Percentiles rank a stretch among this genome's conserved stretches.
Conservation (phyloP, 2,329 filamentous ascomycete genomes). For the Neonectria ditissima region DNA sequence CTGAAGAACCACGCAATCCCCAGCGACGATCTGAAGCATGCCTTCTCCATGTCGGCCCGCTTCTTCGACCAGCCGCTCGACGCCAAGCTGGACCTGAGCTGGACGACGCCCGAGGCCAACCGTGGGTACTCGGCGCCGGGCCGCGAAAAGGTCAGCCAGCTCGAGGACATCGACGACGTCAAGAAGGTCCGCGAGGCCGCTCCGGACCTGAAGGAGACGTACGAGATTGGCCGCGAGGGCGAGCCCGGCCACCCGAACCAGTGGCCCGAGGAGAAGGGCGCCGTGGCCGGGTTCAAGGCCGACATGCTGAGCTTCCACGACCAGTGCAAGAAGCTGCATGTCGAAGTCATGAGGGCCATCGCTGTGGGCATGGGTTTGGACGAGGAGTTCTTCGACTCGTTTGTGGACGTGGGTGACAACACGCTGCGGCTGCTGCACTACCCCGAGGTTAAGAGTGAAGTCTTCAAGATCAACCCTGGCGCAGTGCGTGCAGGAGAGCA, state of each 20-base stretch:
- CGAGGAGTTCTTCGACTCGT: slow-evolving; percentile 80
- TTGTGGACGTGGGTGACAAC: slow-evolving; percentile 77
- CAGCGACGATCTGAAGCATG: slow-evolving; percentile 65
- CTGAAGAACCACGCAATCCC: slow-evolving; percentile 82
- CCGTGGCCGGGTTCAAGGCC: slow-evolving; percentile 68
- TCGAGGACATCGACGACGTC: slow-evolving; percentile 67
- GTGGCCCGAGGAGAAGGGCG: slow-evolving; percentile 70
- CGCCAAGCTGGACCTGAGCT: slow-evolving; percentile 74
- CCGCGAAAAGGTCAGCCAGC: slow-evolving; percentile 76
- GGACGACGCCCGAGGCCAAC: slow-evolving; percentile 79
- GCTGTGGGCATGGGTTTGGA: slow-evolving; percentile 83
- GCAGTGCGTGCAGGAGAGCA: slow-evolving; percentile 85
- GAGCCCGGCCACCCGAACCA: slow-evolving; percentile 75
- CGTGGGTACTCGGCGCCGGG: slow-evolving; percentile 78
- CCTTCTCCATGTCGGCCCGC: slow-evolving; percentile 75
- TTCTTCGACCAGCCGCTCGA: slow-evolving; percentile 76
- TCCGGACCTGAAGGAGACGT: slow-evolving; percentile 75
- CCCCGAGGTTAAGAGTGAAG: slow-evolving; percentile 72
- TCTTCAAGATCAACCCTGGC: slow-evolving; percentile 74
- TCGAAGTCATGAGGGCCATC: slow-evolving; percentile 85
- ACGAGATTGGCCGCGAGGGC: slow-evolving; percentile 73
- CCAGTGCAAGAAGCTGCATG: slow-evolving; percentile 80
- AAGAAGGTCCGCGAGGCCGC: slow-evolving; percentile 66
- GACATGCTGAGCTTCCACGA: slow-evolving; percentile 81
- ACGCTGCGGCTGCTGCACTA: slow-evolving; percentile 82